Evolutionary conservation across 2,329 filamentous ascomycete species (phyloP).

Genomic region (Hypoxylon sp.): DNA sequence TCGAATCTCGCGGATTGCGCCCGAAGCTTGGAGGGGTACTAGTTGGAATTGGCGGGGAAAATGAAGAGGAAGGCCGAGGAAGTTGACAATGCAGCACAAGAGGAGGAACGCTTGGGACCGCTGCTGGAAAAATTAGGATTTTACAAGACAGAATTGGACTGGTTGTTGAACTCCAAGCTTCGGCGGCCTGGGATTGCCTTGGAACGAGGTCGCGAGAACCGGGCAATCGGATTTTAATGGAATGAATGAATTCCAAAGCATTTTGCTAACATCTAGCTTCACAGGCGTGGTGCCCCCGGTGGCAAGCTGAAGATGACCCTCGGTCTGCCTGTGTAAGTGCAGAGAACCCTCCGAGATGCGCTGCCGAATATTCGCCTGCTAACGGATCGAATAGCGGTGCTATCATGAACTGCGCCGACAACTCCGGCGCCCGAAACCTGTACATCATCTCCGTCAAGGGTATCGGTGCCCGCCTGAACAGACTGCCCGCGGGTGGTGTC

Average conservation of each 20-base stretch:
- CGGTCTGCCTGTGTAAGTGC: conserved; percentile 98
- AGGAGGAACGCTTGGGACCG: not conserved
- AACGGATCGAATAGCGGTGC: conserved; percentile 76
- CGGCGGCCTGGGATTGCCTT: conserved; percentile 10
- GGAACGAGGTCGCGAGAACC: conserved; percentile 6
- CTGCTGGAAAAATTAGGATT: not conserved
- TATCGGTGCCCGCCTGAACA: conserved; percentile 96
- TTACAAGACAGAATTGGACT: not conserved
- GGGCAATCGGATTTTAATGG: conserved; percentile 1
- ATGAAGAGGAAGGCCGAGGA: not conserved
- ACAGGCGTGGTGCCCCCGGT: conserved; percentile 89
- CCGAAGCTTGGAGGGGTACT: conserved; percentile 22
- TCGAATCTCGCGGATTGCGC: conserved; percentile 22
- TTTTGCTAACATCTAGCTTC: conserved; percentile 37
- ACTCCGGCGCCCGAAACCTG: conserved; percentile 97
- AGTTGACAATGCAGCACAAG: not conserved
- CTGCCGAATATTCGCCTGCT: conserved; percentile 24
- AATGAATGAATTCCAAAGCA: conserved; percentile 2
- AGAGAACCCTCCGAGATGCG: conserved; percentile 18
- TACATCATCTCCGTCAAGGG: conserved; percentile 99
- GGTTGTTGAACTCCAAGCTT: conserved; percentile 6
- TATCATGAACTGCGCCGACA: conserved; percentile 99
- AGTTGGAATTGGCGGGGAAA: conserved; percentile 35
- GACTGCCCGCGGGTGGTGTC: conserved; percentile 95
- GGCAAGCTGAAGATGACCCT: conserved; percentile 99